Evolutionary conservation across 441 rosid genomes (phyloP).

Genomic region (Adansonia madagascariensis): DNA sequence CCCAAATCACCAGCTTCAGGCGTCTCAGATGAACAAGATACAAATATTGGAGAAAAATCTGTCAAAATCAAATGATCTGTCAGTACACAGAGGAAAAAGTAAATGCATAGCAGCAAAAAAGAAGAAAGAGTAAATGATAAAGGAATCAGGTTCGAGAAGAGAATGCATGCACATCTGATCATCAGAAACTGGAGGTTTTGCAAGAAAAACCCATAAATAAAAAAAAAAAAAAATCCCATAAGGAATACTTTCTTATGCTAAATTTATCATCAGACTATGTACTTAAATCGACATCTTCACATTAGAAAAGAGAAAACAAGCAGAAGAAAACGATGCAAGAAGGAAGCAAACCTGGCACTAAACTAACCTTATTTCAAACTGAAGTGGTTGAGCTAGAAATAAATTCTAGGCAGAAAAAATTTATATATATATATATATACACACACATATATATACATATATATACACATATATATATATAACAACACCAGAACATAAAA

Average conservation of each 20-base stretch:
- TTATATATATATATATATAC: no score
- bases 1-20: slow-evolving; percentile 50
- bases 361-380: neutral
- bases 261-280: neutral
- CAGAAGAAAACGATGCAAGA: neutral
- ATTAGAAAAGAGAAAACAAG: neutral
- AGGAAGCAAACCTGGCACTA: neutral
- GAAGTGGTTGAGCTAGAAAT: neutral
- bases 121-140: neutral
- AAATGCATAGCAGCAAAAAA: neutral
- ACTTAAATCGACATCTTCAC: neutral
- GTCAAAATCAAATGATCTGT: slow-evolving; percentile 31
- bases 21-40: slow-evolving; percentile 45
- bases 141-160: neutral
- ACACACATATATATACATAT: no score
- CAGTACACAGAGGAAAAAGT: slow-evolving; percentile 19
- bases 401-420: neutral
- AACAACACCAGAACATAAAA: neutral
- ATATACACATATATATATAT: neutral
- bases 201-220: neutral
- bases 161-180: neutral
- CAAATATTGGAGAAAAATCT: slow-evolving; percentile 53
- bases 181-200: neutral
- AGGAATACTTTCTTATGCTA: neutral
- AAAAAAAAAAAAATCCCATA: neutral